A percentile compares a stretch with the other conserved stretches of the same genome.
These are phyloP conservation scores for Mycena chlorophos DNA, from an alignment of 768 basidiomycete genomes.

Conservation along the genomic window DNA sequence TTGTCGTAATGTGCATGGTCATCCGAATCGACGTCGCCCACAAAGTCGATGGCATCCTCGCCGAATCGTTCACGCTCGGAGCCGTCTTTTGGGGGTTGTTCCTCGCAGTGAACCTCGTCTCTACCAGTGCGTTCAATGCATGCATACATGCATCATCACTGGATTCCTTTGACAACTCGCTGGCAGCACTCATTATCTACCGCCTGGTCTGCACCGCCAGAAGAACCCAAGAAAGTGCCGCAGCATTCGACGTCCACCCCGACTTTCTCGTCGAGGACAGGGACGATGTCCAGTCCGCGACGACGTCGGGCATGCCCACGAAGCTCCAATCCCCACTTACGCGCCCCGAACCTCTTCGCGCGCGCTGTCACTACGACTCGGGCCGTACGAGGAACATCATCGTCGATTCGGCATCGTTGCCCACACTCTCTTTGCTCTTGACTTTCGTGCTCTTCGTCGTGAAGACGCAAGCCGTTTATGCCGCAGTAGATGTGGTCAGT, in stretches of 20 bases:
- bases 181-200: constrained; percentile 9
- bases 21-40: constrained; percentile 4
- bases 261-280: background rate
- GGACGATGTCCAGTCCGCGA: background rate
- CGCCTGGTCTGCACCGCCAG: no score
- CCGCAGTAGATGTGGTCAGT: constrained; percentile 11
- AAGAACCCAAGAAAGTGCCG: constrained; percentile 2
- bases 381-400: background rate
- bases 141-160: background rate
- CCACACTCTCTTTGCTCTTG: constrained; percentile 4
- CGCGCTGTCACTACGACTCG: background rate
- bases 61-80: background rate
- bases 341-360: background rate
- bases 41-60: constrained; percentile 6
- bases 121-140: constrained; percentile 4
- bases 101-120: constrained; percentile 12
- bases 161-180: background rate
- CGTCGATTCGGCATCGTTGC: constrained; percentile 18
- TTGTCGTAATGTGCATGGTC: constrained; percentile 11
- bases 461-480: constrained; percentile 4
- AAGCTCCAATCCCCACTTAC: background rate
- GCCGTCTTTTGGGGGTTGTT: constrained; percentile 14
- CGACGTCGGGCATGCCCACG: background rate
- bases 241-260: background rate
- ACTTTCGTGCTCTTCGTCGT: constrained; percentile 14